A percentile compares a stretch with the other conserved stretches of the same genome.
phyloP scores from a whole-genome alignment of 2,329 filamentous ascomycete genomes.

The Graphilbum sp. region DNA sequence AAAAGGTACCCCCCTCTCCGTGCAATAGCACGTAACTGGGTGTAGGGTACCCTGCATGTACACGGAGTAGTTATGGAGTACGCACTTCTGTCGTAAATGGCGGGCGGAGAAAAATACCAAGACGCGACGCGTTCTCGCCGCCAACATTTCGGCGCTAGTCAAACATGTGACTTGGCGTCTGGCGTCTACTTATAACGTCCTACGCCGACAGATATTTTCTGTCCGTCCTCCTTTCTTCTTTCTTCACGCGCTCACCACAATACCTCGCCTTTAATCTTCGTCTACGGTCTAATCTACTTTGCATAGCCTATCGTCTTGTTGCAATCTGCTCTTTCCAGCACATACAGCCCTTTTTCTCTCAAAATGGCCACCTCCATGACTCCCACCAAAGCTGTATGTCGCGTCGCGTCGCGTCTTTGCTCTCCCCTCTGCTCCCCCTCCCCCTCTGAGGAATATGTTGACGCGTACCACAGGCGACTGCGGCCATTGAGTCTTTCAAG shows the following conservation, averaged over 20 bases:
- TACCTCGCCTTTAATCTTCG: background rate
- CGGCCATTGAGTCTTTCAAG: conserved; percentile 74
- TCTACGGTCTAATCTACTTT: too few relatives aligned
- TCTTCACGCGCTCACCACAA: conserved; percentile 4
- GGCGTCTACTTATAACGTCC: conserved; percentile 10
- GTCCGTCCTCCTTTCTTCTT: background rate
- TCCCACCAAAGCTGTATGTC: conserved; percentile 17
- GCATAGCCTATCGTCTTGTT: conserved; percentile 3
- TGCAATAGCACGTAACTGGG: too few relatives aligned
- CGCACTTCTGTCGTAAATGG: too few relatives aligned
- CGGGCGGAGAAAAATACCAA: background rate
- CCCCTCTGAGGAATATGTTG: conserved; percentile 12
- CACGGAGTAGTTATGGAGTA: too few relatives aligned
- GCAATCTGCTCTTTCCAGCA: background rate
- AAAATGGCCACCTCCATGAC: conserved; percentile 50
- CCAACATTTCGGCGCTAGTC: conserved; percentile 6
- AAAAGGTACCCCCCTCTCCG: too few relatives aligned
- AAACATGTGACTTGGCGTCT: conserved; percentile 10
- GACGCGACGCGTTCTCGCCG: conserved; percentile 9
- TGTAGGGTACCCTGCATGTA: too few relatives aligned
- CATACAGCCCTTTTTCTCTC: background rate
- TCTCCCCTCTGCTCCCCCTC: background rate
- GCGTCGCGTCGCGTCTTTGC: conserved; percentile 8
- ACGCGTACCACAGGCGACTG: conserved; percentile 50
- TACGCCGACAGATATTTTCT: conserved; percentile 8